Base-by-base conservation (phyloP, 768 basidiomycete species). In the Boletus rubropictus region DNA sequence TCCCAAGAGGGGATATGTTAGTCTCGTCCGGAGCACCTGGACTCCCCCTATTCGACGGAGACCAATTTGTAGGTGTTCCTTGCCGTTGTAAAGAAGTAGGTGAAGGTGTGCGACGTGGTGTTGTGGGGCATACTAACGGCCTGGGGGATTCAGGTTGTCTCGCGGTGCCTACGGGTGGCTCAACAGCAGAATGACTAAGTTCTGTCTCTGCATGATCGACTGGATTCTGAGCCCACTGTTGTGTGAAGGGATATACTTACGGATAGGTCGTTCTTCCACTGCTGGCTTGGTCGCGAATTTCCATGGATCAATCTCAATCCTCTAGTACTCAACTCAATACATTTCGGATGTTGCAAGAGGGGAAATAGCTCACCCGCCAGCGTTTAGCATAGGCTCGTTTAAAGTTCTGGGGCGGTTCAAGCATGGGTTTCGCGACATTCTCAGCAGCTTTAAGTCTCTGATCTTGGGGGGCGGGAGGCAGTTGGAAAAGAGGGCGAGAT, bases 1-100 rank as follows among this genome's bases (percentile, higher is more conserved):
- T 41, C 21, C 4, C 39, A 11, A 31, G 12, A 18, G 39, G 9
- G 20, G 22, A 17, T 28, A 17, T 14, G 12, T 28, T 8, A 11
- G 28, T 28, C 20, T 33, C 29, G 7, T 38, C 50, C 27, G 25
- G 24, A 37, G 40, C 22, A 32, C 41, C 14, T 4, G 57, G 48
- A 44, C 54, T 66, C 7, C 59, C 57, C 17, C 51, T 53, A 9
- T 46, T 40, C 9, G 66, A 66, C 28, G 38, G 44, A 8, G 66
- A 61, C 64, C 64, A 66, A 22, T 64, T 45, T n/a, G 66, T 53
- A n/a, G 64, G 66, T 5, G 64, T 66, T 25, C 55, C 61, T 52
- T 56, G 57, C 11, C 15, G 42, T 34, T 11, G 52, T 11, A 20
- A 25, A n/a, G 52, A 31, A 20, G 45, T 27, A 8, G 47, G 49